Conservation (phyloP, 352 stramenopile species). For the Phytophthora sansomeana region DNA sequence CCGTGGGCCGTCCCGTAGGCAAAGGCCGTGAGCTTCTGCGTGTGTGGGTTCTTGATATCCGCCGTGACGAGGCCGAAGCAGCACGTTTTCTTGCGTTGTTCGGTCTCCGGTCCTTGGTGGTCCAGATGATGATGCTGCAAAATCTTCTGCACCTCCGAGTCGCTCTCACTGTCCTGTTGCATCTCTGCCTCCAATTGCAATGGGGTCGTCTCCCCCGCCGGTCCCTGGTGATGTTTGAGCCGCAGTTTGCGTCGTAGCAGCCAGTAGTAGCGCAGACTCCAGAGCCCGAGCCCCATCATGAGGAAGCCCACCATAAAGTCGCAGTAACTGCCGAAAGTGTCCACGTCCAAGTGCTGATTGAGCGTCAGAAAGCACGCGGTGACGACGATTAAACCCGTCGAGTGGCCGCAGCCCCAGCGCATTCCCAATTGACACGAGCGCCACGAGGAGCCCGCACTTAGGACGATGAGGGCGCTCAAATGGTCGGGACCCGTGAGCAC, state of each 20-base stretch:
- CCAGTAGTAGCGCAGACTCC: slow-evolving; percentile 62
- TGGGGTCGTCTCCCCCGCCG: slow-evolving; percentile 42
- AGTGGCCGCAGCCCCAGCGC: slow-evolving; percentile 91
- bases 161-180: slow-evolving; percentile 27
- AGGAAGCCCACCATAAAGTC: slow-evolving; percentile 79
- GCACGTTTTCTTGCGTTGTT: slow-evolving; percentile 28
- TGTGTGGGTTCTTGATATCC: slow-evolving; percentile 70
- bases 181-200: slow-evolving; percentile 31
- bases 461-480: slow-evolving; percentile 86
- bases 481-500: slow-evolving; percentile 82
- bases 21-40: slow-evolving; percentile 77
- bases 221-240: slow-evolving; percentile 20
- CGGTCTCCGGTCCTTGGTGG: slow-evolving; percentile 38
- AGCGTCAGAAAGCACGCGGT: slow-evolving; percentile 67
- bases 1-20: slow-evolving; percentile 89
- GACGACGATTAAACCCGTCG: slow-evolving; percentile 77
- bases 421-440: slow-evolving; percentile 83
- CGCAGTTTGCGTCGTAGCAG: slow-evolving; percentile 45
- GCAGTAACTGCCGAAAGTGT: slow-evolving; percentile 64
- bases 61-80: slow-evolving; percentile 50
- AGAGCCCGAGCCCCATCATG: slow-evolving; percentile 72
- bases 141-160: slow-evolving; percentile 50
- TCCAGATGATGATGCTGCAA: slow-evolving; percentile 45
- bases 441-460: slow-evolving; percentile 75
- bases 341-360: slow-evolving; percentile 55